These are phyloP conservation scores for Ophiostoma angusticollis DNA, from an alignment of 2,329 filamentous ascomycete genomes.

Conservation along the genomic window DNA sequence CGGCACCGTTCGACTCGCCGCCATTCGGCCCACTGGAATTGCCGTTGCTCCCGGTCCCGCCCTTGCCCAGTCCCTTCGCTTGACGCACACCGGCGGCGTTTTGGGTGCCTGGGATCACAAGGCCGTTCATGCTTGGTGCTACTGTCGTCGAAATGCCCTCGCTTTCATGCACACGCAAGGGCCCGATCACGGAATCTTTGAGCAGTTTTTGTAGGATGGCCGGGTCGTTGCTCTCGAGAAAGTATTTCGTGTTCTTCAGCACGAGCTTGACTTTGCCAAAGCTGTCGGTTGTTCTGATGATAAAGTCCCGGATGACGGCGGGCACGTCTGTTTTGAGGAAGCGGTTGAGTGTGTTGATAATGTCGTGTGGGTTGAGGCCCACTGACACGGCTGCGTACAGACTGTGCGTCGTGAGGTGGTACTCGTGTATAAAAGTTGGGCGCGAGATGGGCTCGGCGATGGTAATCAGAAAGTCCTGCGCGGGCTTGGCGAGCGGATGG, in stretches of 20 bases:
- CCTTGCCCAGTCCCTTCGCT: constrained; percentile 29
- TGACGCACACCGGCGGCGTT: constrained; percentile 82
- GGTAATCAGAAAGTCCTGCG: constrained; percentile 89
- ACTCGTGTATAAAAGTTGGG: constrained; percentile 86
- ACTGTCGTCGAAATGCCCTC: constrained; percentile 64
- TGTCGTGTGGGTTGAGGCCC: constrained; percentile 78
- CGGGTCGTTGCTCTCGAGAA: constrained; percentile 82
- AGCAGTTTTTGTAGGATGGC: constrained; percentile 77
- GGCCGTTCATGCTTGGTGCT: constrained; percentile 71
- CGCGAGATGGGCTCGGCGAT: constrained; percentile 88
- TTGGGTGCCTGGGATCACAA: constrained; percentile 90
- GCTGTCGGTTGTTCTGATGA: constrained; percentile 66
- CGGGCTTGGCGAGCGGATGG: constrained; percentile 71
- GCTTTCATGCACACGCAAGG: constrained; percentile 53
- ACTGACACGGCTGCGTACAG: constrained; percentile 92
- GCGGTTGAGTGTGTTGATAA: constrained; percentile 75
- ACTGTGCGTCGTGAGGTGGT: constrained; percentile 80
- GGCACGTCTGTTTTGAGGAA: constrained; percentile 84
- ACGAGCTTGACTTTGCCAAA: constrained; percentile 96
- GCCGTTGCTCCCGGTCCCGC: background rate
- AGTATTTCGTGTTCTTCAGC: constrained; percentile 87
- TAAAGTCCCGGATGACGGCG: constrained; percentile 66
- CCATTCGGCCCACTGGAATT: background rate
- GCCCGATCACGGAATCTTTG: constrained; percentile 69
- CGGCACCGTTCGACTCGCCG: background rate